Evolutionary conservation across 345 rosid species (phyloP), one percentile per base, ranked within the genome.

Genomic region (Eucalyptus brandiana): DNA sequence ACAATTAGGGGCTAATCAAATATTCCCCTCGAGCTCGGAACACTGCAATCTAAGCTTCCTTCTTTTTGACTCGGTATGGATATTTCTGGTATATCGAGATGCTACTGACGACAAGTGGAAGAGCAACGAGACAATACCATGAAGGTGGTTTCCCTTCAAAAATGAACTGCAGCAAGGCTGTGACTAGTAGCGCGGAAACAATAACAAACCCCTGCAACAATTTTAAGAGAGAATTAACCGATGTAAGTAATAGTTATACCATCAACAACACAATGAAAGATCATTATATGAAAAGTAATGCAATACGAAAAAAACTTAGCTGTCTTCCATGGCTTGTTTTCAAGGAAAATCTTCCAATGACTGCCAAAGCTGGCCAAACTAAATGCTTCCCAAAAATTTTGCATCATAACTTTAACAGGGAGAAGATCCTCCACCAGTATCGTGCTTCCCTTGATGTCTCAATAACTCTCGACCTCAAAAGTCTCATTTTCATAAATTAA

Each of bases 111-210:
- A 98, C 99, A 1, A 98, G 96, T 26, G 99, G 99, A 86, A 98
- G 95, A 87, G 99, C 97, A 83, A 95, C 90, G 1, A 97, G 93
- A 86, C 97, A 97, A 88, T 94, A 95, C 49, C 90, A 48, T 19
- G 99, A 95, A 11, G 99, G 99, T 2, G 99, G 96, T 89, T 96
- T 95, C 87, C 99, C 99, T 94, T 98, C 99, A 49, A 96, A 96
- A 80, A 96, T 91, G 92, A 98, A 98, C 91, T 96, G 99, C 88
- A 98, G 93, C 89, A 98, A 51, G 34, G 99, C 99, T 0, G 99
- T 98, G 49, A 97, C 99, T 4, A 98, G 96, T 86, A 98, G 97
- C 30, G 99, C 99, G 4, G 97, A 98, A 45, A 98, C 99, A 90
- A 96, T 97, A 91, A 98, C 99, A 90, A 98, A 98, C 26, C 99